Base-by-base conservation (phyloP, 2,329 filamentous ascomycete species). In the Aspergillus quadrilineatus region DNA sequence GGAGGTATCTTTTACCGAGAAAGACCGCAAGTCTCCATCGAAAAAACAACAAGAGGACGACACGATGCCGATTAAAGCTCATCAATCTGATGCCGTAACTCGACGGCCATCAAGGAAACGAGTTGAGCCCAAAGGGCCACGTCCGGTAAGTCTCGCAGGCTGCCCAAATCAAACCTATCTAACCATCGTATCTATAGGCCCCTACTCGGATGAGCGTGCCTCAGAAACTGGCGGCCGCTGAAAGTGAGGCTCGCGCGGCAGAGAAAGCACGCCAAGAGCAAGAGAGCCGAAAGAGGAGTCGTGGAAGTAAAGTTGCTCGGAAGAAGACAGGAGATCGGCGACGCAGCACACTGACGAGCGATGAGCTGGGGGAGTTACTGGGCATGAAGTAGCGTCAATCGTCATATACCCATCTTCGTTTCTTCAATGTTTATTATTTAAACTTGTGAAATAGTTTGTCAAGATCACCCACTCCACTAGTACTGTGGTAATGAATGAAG, bases 331-430 rank as follows among this genome's bases (percentile, higher is more conserved):
- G 65, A 22, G 69, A 66, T 34, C 67, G 70, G 44, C 69, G 77
- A 57, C 69, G 76, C 45, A 79, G 77, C 55, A 79, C 77, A 29
- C 65, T 79, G 26, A 77, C 73, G n/a, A 73, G 66, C 42, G 73
- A 76, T 48, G 77, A 79, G 60, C 64, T 79, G 44, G 76, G 74
- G 15, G 71, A 73, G 56, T 62, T 77, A 53, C 68, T 76, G 68
- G 69, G 72, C 14, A 65, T 67, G 55, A 46, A 50, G 36, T 53
- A 53, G 45, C 50, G 47, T 56, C 41, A 55, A 53, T 32, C 50
- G 47, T 56, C 41, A 55, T 53, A 57, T 57, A 57, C 55, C 55
- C 52, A 36, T 53, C 53, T 49, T 51, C 17, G 3, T 50, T 57
- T 50, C 37, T 44, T 44, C 44, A 22, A 12, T 50, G 46, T 55